Evolutionary conservation across 768 basidiomycete genomes (phyloP), one percentile per base, ranked within the genome.

Genomic region (Clavaria fumosa): DNA sequence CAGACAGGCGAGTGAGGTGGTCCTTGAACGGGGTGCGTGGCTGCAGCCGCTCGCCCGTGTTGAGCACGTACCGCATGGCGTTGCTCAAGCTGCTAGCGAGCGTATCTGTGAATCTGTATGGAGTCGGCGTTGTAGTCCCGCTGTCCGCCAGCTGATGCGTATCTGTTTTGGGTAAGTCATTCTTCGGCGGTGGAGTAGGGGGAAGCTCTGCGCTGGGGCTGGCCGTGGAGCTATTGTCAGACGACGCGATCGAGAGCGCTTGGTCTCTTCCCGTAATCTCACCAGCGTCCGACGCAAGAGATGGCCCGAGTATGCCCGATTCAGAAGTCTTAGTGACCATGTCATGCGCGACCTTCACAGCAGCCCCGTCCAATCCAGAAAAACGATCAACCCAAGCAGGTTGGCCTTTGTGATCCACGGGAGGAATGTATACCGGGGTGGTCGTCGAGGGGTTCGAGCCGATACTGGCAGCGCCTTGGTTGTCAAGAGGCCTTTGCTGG

Each of bases 21-120:
- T 56, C 57, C 44, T 60, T 66, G 4, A 50, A 40, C 0, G 66
- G 60, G n/a, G 62, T 48, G 2, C 52, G 31, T 2, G 62, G 47
- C 3, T 53, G 57, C 3, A 56, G 51, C 0, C 50, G 39, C 1
- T 61, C 57, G 6, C 55, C 59, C 17, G 38, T 47, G 38, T 53
- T 68, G 31, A 73, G 54, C 39, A 82, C 57, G 45, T 65, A 71
- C 5, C 74, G 66, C 62, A 82, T 66, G 2, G 77, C 78, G 41
- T 57, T 66, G 9, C 62, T 64, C 26, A 81, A 47, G 3, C 74
- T 66, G 41, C 54, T 70, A 1, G 75, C 66, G 11, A 75, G 47
- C 0, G 67, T 59, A 38, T 47, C 59, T 14, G 63, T 51, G 45
- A 77, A 63, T 0, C 66, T 59, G 4, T 67, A 62, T 0, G 63